Conservation (phyloP, 352 stramenopile species). For the Phytophthora fragariae region DNA sequence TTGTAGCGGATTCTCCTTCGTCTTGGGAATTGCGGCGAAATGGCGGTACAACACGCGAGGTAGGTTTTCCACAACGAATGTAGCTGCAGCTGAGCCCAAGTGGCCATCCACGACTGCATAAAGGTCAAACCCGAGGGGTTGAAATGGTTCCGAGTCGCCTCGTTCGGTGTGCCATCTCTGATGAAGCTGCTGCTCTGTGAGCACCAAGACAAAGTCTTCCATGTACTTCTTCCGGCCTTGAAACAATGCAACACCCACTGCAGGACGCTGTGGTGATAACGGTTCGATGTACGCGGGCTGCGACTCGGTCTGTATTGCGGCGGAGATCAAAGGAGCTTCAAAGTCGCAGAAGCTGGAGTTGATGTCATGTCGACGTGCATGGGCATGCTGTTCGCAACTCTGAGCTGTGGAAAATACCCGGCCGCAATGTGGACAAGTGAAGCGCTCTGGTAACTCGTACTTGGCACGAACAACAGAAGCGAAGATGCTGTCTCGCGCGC, state of each 20-base stretch:
- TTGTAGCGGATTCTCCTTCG: constrained; percentile 5
- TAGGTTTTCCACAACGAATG: constrained; percentile 74
- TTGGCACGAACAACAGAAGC: constrained; percentile 61
- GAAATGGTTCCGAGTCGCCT: neutral
- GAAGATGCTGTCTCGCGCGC: constrained; percentile 51
- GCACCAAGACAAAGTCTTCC: constrained; percentile 85
- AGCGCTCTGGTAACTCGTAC: constrained; percentile 58
- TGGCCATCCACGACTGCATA: constrained; percentile 97
- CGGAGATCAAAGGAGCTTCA: constrained; percentile 36
- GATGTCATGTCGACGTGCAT: constrained; percentile 53
- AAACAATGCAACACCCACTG: constrained; percentile 69
- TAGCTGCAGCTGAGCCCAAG: constrained; percentile 88
- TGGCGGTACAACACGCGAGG: constrained; percentile 42
- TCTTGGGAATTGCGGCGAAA: constrained; percentile 37
- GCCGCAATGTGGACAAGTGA: constrained; percentile 67
- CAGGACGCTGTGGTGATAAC: constrained; percentile 7
- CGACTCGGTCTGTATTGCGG: constrained; percentile 38
- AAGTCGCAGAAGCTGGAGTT: constrained; percentile 68
- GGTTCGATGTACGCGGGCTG: constrained; percentile 16
- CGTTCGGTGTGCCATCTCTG: neutral
- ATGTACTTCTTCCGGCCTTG: constrained; percentile 94
- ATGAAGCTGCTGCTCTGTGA: constrained; percentile 39
- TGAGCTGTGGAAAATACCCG: constrained; percentile 69
- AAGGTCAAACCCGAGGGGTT: constrained; percentile 72
- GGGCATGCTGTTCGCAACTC: constrained; percentile 66